These are phyloP conservation scores for Diphasiastrum complanatum DNA, from an alignment of 83 land plant genomes.

Conservation along the genomic window DNA sequence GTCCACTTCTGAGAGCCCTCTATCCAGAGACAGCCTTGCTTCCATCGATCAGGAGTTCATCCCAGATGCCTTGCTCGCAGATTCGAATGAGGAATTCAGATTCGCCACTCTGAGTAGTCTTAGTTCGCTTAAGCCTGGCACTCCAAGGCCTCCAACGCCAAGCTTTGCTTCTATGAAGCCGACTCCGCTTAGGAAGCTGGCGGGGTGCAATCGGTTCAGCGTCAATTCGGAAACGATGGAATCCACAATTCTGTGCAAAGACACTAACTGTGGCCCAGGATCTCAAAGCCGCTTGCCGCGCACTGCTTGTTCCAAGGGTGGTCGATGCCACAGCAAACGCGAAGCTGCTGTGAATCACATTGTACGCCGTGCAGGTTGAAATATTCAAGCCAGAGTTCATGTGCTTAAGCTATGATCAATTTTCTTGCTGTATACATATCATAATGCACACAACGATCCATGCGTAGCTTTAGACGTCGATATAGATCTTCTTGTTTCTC, in stretches of 20 bases:
- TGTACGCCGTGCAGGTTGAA: too few relatives aligned
- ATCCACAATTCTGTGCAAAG: not conserved
- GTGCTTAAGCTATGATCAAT: not conserved
- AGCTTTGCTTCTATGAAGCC: too few relatives aligned
- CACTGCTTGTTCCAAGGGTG: conserved; percentile 1
- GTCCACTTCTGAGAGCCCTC: conserved; percentile 5
- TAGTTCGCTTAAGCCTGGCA: not conserved
- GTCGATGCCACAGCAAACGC: not conserved
- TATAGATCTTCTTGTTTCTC: not conserved
- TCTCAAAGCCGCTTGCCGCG: not conserved
- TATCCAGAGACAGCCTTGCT: not conserved
- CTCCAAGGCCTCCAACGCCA: too few relatives aligned
- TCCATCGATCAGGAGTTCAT: not conserved
- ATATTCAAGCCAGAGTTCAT: too few relatives aligned
- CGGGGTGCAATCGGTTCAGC: conserved; percentile 4
- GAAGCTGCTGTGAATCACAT: conserved; percentile 5
- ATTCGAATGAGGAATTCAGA: not conserved
- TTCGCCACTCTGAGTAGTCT: not conserved
- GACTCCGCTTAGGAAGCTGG: not conserved
- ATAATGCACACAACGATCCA: not conserved
- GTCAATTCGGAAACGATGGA: conserved; percentile 2
- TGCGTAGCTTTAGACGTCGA: not conserved
- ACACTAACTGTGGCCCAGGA: not conserved
- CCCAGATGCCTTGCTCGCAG: not conserved
- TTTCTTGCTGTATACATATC: not conserved